phyloP scores from a whole-genome alignment of 2,329 filamentous ascomycete genomes.

The Triangularia verruculosa region DNA sequence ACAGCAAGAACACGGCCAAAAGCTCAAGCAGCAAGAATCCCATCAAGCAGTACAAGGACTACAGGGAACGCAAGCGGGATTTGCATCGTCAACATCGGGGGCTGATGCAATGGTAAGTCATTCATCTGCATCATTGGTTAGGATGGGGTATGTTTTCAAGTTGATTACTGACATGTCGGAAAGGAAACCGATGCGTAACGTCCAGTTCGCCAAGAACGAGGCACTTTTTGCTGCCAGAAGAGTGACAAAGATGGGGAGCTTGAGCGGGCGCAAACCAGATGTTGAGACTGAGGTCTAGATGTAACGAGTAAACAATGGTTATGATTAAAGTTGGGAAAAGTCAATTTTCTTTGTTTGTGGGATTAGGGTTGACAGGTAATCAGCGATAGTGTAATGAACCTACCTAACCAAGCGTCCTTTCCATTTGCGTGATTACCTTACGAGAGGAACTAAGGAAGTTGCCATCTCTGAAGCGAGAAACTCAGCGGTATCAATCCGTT shows the following conservation, averaged over 20 bases:
- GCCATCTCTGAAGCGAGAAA: not conserved
- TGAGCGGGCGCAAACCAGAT: conserved; percentile 81
- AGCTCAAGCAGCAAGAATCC: conserved; percentile 47
- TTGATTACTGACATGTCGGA: not conserved
- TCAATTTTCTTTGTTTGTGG: not conserved
- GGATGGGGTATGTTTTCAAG: not conserved
- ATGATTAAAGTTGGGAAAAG: not conserved
- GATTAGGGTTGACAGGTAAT: not conserved
- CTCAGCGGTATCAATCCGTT: not conserved
- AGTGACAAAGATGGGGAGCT: conserved; percentile 70
- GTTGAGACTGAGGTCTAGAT: conserved; percentile 71
- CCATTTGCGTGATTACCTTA: not conserved
- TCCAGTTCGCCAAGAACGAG: conserved; percentile 84
- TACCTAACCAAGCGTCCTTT: not conserved
- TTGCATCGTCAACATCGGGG: conserved; percentile 84
- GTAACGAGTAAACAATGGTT: not conserved
- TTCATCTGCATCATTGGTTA: not conserved
- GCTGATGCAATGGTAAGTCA: conserved; percentile 77
- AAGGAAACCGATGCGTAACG: conserved; percentile 74
- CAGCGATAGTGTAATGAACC: not conserved
- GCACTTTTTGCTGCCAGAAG: conserved; percentile 73
- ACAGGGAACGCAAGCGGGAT: conserved; percentile 66
- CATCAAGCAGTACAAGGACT: conserved; percentile 57
- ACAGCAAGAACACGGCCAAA: conserved; percentile 33
- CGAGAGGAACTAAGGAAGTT: not conserved